Conservation (phyloP, 352 stramenopile species). For the Phytopythium delawarense region DNA sequence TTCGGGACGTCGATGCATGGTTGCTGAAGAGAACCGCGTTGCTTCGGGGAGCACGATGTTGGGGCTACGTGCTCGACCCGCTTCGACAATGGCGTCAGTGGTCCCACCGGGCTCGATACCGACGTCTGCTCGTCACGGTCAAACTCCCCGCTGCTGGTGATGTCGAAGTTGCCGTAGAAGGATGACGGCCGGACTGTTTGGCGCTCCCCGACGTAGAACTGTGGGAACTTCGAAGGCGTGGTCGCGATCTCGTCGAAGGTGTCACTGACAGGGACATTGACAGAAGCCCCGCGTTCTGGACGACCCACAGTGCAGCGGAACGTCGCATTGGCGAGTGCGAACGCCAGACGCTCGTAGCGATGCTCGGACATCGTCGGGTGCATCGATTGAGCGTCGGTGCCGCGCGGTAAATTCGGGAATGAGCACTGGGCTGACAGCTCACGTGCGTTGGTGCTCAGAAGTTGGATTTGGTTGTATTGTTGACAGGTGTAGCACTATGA, state of each 20-base stretch:
- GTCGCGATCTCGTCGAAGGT: not conserved
- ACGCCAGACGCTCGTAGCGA: not conserved
- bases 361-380: not conserved
- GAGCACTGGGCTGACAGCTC: not conserved
- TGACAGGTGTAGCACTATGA: not conserved
- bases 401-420: not conserved
- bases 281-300: not conserved
- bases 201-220: not conserved
- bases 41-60: not conserved
- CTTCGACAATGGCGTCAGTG: not conserved
- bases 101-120: too few relatives aligned
- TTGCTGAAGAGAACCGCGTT: not conserved
- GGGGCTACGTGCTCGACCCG: not conserved
- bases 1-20: not conserved
- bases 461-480: not conserved
- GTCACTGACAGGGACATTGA: not conserved
- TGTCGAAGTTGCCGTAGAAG: not conserved
- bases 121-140: not conserved
- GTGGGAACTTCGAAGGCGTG: not conserved
- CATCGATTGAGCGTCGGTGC: not conserved
- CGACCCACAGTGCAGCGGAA: not conserved
- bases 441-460: not conserved
- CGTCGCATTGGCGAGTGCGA: not conserved
- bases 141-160: too few relatives aligned
- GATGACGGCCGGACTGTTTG: not conserved